Evolutionary conservation across 192 early-diverging fungal species (phyloP), one percentile per base, ranked within the genome.

Genomic region (Gonapodya sp.): DNA sequence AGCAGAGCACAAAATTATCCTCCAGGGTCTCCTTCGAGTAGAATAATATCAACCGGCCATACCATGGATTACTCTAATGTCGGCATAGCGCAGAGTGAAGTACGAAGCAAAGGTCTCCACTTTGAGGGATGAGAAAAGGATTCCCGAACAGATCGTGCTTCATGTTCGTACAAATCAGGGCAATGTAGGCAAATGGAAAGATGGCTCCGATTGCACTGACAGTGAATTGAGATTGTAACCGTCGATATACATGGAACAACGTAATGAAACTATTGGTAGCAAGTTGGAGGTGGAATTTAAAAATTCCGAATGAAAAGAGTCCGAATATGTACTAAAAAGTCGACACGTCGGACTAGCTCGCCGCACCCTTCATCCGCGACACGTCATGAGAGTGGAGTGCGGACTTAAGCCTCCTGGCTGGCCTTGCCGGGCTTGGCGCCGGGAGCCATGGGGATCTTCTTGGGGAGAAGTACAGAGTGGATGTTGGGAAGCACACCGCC

Each of bases 401-500:
- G 64, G 16, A 30, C 64, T 72, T 30, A 72, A 16, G 30, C 64
- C 64, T 72, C 64, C 64, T 72, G 64, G 64, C 64, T 72, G 64
- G 64, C 64, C n/a, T n/a, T n/a, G 64, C 64, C 64, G 16, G 16
- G 16, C 64, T 72, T 72, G 64, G 16, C 64, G n/a, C n/a, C n/a
- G 18, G 85, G 83, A 80, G 88, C 86, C 81, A 83, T 85, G 35
- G 86, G 86, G 86, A 91, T 93, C 87, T n/a, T n/a, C n/a, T n/a
- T n/a, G n/a, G n/a, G n/a, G n/a, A n/a, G n/a, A n/a, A n/a, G n/a
- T n/a, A n/a, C 89, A 79, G 88, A 86, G 89, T 96, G 94, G 86
- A 96, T 96, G 91, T 95, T 95, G 86, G 94, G 94, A 82, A 96
- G 87, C 74, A 96, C 95, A 93, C 96, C 95, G 81, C 95, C 95